phyloP scores from a whole-genome alignment of 2,329 filamentous ascomycete species.

The Coniella lustricola region DNA sequence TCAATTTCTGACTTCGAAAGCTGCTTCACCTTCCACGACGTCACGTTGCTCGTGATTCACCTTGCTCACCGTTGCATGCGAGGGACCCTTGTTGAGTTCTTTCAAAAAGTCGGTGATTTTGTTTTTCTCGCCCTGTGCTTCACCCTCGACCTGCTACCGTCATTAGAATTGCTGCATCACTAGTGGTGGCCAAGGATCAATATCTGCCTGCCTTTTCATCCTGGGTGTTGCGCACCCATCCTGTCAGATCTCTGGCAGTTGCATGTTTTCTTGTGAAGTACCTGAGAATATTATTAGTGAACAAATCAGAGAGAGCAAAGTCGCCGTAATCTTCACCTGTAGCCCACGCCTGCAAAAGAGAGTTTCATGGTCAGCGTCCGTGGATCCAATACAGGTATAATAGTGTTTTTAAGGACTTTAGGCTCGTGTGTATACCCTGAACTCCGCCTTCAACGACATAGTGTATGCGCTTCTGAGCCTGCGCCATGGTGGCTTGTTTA shows the following conservation, averaged over 20 bases:
- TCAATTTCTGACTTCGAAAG: constrained; percentile 50
- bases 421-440: constrained; percentile 47
- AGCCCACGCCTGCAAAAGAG: constrained; percentile 43
- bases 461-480: constrained; percentile 38
- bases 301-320: neutral
- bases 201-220: constrained; percentile 42
- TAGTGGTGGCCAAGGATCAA: neutral
- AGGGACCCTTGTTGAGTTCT: constrained; percentile 68
- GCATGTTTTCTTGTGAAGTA: constrained; percentile 51
- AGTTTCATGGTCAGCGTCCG: neutral
- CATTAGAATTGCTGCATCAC: neutral
- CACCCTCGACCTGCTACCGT: constrained; percentile 68
- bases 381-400: neutral
- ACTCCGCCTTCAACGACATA: constrained; percentile 58
- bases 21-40: constrained; percentile 57
- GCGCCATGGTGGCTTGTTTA: neutral
- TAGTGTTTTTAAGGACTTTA: neutral
- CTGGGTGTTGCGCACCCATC: constrained; percentile 55
- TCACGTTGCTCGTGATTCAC: constrained; percentile 64
- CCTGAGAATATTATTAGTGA: constrained; percentile 17
- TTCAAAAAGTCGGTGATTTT: constrained; percentile 63
- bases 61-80: constrained; percentile 63
- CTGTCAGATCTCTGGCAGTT: constrained; percentile 42
- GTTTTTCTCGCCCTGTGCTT: constrained; percentile 70
- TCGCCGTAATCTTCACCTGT: constrained; percentile 36